A percentile compares a stretch with the other conserved stretches of the same genome.
Conservation (phyloP, 2,329 filamentous ascomycete species). For the Aureobasidium sp. region DNA sequence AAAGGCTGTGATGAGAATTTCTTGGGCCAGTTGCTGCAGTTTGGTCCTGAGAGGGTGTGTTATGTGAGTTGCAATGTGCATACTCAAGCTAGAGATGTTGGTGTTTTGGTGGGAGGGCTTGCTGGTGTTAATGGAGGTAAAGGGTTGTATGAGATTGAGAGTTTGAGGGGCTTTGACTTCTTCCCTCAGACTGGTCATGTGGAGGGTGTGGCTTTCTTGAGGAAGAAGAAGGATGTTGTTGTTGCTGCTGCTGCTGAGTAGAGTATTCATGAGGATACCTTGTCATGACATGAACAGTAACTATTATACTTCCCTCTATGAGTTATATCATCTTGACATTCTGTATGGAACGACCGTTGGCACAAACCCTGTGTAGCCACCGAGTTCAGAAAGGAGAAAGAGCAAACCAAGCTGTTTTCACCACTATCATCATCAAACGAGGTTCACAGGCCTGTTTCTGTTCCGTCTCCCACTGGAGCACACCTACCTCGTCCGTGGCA, state of each 20-base stretch:
- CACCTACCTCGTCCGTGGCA: too few relatives aligned
- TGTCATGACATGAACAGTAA: not conserved
- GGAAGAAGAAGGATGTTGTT: slow-evolving; percentile 24
- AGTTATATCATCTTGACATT: not conserved
- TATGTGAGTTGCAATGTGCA: slow-evolving; percentile 99
- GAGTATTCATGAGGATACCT: not conserved
- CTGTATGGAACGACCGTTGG: too few relatives aligned
- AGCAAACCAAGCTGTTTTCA: not conserved
- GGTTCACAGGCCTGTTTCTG: too few relatives aligned
- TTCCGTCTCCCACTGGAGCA: too few relatives aligned
- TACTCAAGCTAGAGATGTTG: slow-evolving; percentile 90
- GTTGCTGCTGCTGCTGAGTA: not conserved
- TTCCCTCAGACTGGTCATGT: slow-evolving; percentile 79
- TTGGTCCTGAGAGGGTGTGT: slow-evolving; percentile 69
- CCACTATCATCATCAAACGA: too few relatives aligned
- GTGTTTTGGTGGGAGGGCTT: slow-evolving; percentile 69
- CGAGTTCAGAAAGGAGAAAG: not conserved
- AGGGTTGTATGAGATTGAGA: slow-evolving; percentile 72
- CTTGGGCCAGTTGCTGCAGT: slow-evolving; percentile 68
- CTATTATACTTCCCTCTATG: too few relatives aligned
- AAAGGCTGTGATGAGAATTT: slow-evolving; percentile 91
- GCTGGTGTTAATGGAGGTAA: slow-evolving; percentile 31
- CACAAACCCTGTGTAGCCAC: too few relatives aligned
- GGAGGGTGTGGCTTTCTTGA: slow-evolving; percentile 55
- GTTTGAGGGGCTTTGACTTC: slow-evolving; percentile 87